phyloP scores from a whole-genome alignment of 306 rosid species.

The Betula pendula region DNA sequence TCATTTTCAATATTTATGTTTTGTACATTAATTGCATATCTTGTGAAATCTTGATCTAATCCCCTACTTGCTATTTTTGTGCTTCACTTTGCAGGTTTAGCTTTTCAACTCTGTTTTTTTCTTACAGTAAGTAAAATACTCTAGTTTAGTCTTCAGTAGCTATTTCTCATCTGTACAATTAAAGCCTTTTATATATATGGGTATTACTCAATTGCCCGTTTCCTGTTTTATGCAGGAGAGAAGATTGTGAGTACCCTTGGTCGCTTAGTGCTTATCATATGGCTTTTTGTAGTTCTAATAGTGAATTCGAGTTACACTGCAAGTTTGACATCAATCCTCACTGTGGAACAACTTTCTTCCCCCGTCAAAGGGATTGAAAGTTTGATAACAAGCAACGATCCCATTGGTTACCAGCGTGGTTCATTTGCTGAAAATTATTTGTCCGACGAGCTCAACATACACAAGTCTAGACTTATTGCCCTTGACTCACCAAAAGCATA shows the following conservation, averaged over 20 bases:
- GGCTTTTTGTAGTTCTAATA: constrained; percentile 93
- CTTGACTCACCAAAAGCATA: constrained; percentile 50
- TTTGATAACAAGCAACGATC: constrained; percentile 47
- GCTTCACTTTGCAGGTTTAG: constrained; percentile 61
- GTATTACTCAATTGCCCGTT: not conserved
- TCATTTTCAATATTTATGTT: not conserved
- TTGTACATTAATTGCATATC: not conserved
- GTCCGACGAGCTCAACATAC: constrained; percentile 57
- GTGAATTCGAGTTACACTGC: constrained; percentile 95
- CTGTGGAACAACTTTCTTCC: constrained; percentile 79
- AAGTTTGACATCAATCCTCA: constrained; percentile 90
- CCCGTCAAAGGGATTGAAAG: constrained; percentile 81
- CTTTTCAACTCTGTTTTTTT: constrained; percentile 50
- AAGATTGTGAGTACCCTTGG: constrained; percentile 87
- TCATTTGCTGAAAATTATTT: constrained; percentile 65
- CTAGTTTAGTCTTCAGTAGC: too few relatives aligned
- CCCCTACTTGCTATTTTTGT: not conserved
- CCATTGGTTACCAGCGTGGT: constrained; percentile 73
- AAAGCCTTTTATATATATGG: too few relatives aligned
- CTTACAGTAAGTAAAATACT: too few relatives aligned
- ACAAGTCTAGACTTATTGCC: constrained; percentile 66
- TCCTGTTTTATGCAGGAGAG: constrained; percentile 57
- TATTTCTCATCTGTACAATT: constrained; percentile 27
- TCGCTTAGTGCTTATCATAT: constrained; percentile 77
- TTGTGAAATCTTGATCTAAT: not conserved